Percentiles rank a stretch among this genome's conserved stretches.
These are phyloP conservation scores for Aspergillus novoparasiticus DNA, from an alignment of 2,329 filamentous ascomycete species.

Conservation along the genomic window DNA sequence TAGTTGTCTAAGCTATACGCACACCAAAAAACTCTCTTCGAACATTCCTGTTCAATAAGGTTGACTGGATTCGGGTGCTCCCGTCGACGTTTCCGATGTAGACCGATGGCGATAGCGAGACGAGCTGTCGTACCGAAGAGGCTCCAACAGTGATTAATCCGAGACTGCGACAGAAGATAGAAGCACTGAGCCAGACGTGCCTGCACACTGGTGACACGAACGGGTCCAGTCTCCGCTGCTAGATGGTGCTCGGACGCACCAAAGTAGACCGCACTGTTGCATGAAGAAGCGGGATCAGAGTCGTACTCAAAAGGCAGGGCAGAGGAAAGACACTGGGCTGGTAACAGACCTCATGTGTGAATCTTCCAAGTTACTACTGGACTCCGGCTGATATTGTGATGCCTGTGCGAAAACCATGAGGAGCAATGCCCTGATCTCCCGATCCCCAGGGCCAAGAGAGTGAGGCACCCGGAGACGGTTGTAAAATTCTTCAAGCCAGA, in stretches of 20 bases:
- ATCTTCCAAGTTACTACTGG: conserved; percentile 17
- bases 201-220: conserved; percentile 42
- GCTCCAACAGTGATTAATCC: conserved; percentile 41
- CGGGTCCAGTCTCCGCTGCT: conserved; percentile 34
- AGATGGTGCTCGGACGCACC: conserved; percentile 33
- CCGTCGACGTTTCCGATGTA: conserved; percentile 25
- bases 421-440: conserved; percentile 46
- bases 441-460: conserved; percentile 5
- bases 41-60: conserved; percentile 19
- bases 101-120: conserved; percentile 37
- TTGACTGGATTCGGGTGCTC: conserved; percentile 10
- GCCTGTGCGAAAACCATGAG: conserved; percentile 59
- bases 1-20: conserved; percentile 24
- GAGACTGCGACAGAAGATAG: conserved; percentile 35
- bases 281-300: not conserved
- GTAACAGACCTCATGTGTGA: conserved; percentile 18
- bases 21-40: conserved; percentile 23
- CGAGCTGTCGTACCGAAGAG: conserved; percentile 36
- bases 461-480: conserved; percentile 2
- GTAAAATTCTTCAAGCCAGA: conserved; percentile 23
- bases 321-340: too few relatives aligned
- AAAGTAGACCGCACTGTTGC: conserved; percentile 23
- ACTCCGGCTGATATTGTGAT: conserved; percentile 44
- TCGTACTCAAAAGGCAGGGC: too few relatives aligned
- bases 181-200: conserved; percentile 43